These are phyloP conservation scores for Coccomyxa sp. DNA, from an alignment of 139 green algal species.

Conservation along the genomic window DNA sequence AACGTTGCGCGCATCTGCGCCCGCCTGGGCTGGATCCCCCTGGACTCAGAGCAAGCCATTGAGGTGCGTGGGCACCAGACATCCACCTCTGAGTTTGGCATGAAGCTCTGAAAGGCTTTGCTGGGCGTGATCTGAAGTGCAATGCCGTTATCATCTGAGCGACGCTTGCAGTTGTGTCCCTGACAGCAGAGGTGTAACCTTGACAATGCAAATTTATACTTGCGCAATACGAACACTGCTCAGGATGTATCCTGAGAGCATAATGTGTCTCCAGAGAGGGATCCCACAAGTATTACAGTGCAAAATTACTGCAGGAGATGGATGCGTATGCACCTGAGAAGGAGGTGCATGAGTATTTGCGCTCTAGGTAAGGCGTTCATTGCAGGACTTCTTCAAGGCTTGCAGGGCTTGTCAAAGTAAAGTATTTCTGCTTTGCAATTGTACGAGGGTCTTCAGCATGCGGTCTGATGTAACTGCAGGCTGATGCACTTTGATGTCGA, in stretches of 20 bases:
- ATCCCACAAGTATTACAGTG: too few species aligned
- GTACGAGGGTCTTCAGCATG: too few species aligned
- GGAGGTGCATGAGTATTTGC: conserved; percentile 65
- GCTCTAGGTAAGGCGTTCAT: conserved; percentile 20
- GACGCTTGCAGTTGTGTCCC: too few species aligned
- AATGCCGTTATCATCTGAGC: too few species aligned
- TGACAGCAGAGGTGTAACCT: too few species aligned
- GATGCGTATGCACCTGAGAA: conserved; percentile 70
- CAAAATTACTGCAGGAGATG: conserved; percentile 57
- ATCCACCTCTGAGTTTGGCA: neutral
- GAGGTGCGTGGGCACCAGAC: conserved; percentile 15
- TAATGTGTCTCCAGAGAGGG: too few species aligned
- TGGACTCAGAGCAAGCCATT: conserved; percentile 33
- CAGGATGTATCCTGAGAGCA: too few species aligned
- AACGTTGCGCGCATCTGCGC: conserved; percentile 75
- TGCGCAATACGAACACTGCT: neutral
- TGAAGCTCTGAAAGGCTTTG: neutral
- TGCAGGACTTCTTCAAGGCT: neutral
- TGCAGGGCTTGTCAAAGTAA: too few species aligned
- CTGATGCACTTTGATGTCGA: conserved; percentile 51
- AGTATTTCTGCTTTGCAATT: neutral
- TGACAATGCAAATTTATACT: neutral
- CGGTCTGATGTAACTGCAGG: conserved; percentile 8
- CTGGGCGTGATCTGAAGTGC: too few species aligned
- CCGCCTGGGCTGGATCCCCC: conserved; percentile 68